Evolutionary conservation across 2,329 filamentous ascomycete genomes (phyloP).

Genomic region (Aspergillus floridensis): DNA sequence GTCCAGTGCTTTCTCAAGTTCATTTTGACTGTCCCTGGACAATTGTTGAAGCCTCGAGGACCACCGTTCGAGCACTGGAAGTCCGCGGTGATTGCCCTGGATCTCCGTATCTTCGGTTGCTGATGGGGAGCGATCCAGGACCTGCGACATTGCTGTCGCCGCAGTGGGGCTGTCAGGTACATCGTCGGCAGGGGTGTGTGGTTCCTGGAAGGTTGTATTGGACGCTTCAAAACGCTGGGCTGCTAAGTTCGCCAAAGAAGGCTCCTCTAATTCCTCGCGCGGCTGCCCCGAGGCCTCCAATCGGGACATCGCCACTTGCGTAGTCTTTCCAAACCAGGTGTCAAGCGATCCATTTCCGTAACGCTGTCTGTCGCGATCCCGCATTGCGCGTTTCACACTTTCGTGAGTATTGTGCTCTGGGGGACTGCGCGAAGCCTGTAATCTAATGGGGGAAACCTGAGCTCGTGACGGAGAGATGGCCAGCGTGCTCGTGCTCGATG

Average conservation of each 20-base stretch:
- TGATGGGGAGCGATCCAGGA: background rate
- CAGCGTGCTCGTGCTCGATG: slow-evolving; percentile 10
- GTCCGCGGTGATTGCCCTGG: slow-evolving; percentile 14
- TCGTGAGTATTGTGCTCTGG: background rate
- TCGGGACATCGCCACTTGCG: slow-evolving; percentile 7
- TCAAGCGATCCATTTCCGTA: slow-evolving; percentile 31
- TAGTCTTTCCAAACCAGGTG: slow-evolving; percentile 28
- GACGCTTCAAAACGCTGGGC: slow-evolving; percentile 13
- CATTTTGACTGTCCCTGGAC: slow-evolving; percentile 11
- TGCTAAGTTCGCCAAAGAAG: slow-evolving; percentile 14
- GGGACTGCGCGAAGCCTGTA: background rate
- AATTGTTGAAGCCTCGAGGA: slow-evolving; percentile 22
- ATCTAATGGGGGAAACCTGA: slow-evolving; percentile 11
- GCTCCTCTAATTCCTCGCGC: slow-evolving; percentile 1
- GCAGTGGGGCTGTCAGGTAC: background rate
- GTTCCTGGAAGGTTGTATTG: background rate
- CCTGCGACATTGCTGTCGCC: background rate
- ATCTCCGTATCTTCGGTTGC: background rate
- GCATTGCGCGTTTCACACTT: slow-evolving; percentile 10
- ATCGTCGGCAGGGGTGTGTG: background rate
- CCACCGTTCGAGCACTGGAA: slow-evolving; percentile 25
- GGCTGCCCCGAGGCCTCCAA: background rate
- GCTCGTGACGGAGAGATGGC: slow-evolving; percentile 9
- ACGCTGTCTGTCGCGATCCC: slow-evolving; percentile 21
- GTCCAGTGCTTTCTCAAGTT: slow-evolving; percentile 35